Percentiles rank a stretch among this genome's conserved stretches.
These are phyloP conservation scores for Gonium pectorale DNA, from an alignment of 139 green algal species.

Conservation along the genomic window DNA sequence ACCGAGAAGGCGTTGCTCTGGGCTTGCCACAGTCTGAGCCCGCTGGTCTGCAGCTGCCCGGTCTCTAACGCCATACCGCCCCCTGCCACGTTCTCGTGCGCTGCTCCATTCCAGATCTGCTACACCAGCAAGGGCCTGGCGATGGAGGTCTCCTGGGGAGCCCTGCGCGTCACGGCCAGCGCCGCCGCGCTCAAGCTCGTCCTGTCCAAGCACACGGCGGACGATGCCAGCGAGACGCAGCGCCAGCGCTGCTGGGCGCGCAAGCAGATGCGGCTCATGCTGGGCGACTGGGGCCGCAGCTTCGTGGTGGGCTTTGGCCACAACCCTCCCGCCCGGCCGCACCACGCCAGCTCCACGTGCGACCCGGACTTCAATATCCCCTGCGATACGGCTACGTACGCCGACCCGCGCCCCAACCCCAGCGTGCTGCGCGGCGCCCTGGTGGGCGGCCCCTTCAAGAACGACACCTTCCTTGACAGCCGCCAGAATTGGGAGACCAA, in stretches of 20 bases:
- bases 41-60: too few relatives aligned
- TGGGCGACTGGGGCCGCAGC: slow-evolving; percentile 39
- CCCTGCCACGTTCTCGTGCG: too few relatives aligned
- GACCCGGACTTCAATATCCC: not conserved
- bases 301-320: slow-evolving; percentile 12
- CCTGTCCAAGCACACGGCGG: not conserved
- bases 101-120: too few relatives aligned
- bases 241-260: slow-evolving; percentile 28
- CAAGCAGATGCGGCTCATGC: slow-evolving; percentile 22
- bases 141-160: slow-evolving; percentile 3
- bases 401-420: slow-evolving; percentile 8
- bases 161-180: slow-evolving; percentile 27
- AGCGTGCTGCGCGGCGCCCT: slow-evolving; percentile 48
- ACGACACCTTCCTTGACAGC: slow-evolving; percentile 43
- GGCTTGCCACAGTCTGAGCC: too few relatives aligned
- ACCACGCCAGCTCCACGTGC: slow-evolving; percentile 12
- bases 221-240: not conserved
- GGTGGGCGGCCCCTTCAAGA: slow-evolving; percentile 63
- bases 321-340: slow-evolving; percentile 3
- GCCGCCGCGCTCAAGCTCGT: slow-evolving; percentile 13
- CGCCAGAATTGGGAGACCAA: slow-evolving; percentile 33
- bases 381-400: not conserved
- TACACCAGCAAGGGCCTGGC: slow-evolving; percentile 9
- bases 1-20: too few relatives aligned
- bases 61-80: too few relatives aligned